Conservation (phyloP, 1,284 basidiomycete species). For the Ganoderma meredithae region DNA sequence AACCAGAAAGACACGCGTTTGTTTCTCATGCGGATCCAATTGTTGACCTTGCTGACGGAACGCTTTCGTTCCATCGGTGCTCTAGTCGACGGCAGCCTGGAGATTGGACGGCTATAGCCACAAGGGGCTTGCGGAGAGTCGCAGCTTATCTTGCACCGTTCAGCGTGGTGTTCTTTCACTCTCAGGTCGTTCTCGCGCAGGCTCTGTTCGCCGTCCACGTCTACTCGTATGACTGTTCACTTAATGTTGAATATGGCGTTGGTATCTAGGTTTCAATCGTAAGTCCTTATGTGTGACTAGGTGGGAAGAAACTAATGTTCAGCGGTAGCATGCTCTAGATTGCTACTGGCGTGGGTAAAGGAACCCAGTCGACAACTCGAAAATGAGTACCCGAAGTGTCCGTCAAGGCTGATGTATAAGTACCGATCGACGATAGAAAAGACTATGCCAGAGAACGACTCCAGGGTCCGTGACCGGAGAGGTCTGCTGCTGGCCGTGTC, state of each 20-base stretch:
- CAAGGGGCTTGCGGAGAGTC: background rate
- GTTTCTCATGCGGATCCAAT: background rate
- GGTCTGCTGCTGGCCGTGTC: constrained; percentile 11
- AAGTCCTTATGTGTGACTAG: background rate
- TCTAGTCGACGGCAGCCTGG: background rate
- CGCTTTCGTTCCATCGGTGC: background rate
- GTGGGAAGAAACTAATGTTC: background rate
- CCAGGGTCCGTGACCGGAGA: background rate
- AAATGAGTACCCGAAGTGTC: background rate
- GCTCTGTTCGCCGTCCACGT: too few relatives aligned
- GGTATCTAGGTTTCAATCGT: background rate
- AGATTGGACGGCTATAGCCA: background rate
- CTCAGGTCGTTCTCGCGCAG: background rate
- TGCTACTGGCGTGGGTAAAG: background rate
- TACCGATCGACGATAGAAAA: background rate
- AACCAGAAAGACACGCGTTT: background rate
- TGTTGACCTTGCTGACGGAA: background rate
- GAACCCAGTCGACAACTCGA: background rate
- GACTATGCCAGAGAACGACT: background rate
- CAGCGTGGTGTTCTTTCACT: background rate
- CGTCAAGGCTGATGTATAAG: background rate
- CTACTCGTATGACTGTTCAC: too few relatives aligned
- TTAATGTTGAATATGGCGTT: too few relatives aligned
- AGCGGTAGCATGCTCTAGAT: background rate
- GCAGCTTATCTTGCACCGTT: background rate